phyloP scores from a whole-genome alignment of 2,329 filamentous ascomycete genomes.

The Aspergillus sojae region DNA sequence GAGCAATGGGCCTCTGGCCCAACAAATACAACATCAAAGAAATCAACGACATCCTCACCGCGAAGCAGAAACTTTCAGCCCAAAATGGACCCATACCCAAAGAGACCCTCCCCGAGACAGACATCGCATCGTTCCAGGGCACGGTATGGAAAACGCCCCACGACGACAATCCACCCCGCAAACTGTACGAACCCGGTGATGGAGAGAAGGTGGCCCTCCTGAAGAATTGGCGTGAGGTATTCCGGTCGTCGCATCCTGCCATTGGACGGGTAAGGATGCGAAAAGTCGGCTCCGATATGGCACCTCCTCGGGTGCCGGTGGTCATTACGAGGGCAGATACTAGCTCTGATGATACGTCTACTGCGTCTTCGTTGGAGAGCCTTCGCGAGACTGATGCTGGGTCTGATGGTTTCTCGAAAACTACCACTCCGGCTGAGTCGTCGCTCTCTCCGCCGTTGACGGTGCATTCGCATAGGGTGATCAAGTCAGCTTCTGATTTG shows the following conservation, averaged over 20 bases:
- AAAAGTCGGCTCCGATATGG: constrained; percentile 15
- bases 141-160: constrained; percentile 43
- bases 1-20: constrained; percentile 19
- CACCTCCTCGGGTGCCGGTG: neutral
- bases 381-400: neutral
- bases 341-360: neutral
- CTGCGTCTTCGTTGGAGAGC: neutral
- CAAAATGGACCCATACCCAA: neutral
- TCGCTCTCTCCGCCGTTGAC: constrained; percentile 3
- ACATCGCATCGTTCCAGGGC: constrained; percentile 39
- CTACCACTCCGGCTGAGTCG: neutral
- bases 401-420: neutral
- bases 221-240: constrained; percentile 51
- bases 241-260: constrained; percentile 39
- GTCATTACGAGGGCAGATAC: neutral
- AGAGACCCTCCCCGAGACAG: constrained; percentile 15
- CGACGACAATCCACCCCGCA: constrained; percentile 27
- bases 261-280: constrained; percentile 27
- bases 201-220: constrained; percentile 48
- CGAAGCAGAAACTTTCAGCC: constrained; percentile 19
- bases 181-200: constrained; percentile 42
- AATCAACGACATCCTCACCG: constrained; percentile 9
- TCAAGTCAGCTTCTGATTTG: constrained; percentile 7
- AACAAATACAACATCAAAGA: constrained; percentile 1
- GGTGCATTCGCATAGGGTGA: constrained; percentile 9